These are phyloP conservation scores for Echites panduratus DNA, from an alignment of 257 asterid genomes.

Conservation along the genomic window DNA sequence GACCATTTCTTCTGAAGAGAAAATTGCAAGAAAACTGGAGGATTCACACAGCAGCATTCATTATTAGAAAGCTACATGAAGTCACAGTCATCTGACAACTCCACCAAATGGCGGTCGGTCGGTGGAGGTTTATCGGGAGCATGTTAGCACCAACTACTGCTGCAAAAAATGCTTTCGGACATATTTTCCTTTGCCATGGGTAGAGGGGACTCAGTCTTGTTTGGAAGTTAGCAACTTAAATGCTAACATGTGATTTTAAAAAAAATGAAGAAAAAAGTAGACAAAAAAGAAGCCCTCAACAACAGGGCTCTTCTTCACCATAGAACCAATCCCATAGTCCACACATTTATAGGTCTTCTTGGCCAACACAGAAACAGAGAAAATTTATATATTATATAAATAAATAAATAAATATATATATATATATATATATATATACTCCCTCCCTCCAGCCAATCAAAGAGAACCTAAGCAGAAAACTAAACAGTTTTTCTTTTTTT, in stretches of 20 bases:
- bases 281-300: conserved; percentile 15
- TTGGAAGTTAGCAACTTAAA: conserved; percentile 27
- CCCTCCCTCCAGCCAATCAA: no score
- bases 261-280: conserved; percentile 1
- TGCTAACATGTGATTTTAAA: conserved; percentile 26
- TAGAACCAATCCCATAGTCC: not conserved
- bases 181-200: conserved; percentile 9
- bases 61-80: not conserved
- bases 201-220: conserved; percentile 19
- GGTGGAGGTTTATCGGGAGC: not conserved
- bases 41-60: not conserved
- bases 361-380: not conserved
- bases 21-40: not conserved
- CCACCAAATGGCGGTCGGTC: not conserved
- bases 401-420: no score
- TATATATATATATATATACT: no score
- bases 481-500: not conserved
- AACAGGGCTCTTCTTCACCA: conserved; percentile 2
- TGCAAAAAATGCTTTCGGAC: conserved; percentile 4
- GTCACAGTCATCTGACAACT: conserved; percentile 16
- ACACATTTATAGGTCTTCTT: not conserved
- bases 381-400: no score
- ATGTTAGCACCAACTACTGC: conserved; percentile 12
- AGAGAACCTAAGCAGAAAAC: no score
- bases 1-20: not conserved